A percentile compares a stretch with the other conserved stretches of the same genome.
Evolutionary conservation across 1,139 yeast species (phyloP).

Genomic region (Pichia sp.): DNA sequence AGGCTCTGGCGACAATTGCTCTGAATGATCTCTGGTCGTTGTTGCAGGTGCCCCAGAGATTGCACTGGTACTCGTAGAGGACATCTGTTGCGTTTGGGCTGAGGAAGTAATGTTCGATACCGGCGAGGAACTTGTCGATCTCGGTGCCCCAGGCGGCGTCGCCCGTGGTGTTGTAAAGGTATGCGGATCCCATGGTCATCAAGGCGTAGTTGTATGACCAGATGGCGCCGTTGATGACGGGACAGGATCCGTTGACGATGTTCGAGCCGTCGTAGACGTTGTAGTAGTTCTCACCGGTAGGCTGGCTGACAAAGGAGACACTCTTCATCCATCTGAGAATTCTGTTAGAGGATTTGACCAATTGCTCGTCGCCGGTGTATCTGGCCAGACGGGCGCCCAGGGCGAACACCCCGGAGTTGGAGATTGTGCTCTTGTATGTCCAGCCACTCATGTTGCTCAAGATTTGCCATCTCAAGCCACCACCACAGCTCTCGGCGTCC

Average conservation of each 20-base stretch:
- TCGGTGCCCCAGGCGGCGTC: conserved; percentile 69
- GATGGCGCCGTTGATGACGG: conserved; percentile 52
- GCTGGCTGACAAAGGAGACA: conserved; percentile 49
- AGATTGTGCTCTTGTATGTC: conserved; percentile 83
- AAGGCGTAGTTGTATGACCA: conserved; percentile 95
- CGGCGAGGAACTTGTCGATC: conserved; percentile 47
- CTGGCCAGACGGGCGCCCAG: conserved; percentile 84
- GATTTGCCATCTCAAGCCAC: conserved; percentile 96
- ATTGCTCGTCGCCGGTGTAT: conserved; percentile 63
- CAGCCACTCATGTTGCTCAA: conserved; percentile 93
- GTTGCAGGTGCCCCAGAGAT: conserved; percentile 60
- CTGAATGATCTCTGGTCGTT: conserved; percentile 89
- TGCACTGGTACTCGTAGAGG: conserved; percentile 82
- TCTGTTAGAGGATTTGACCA: conserved; percentile 68
- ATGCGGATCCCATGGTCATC: conserved; percentile 76
- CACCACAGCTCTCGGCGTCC: conserved; percentile 71
- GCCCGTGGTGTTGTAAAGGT: conserved; percentile 67
- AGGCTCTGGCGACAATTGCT: conserved; percentile 71
- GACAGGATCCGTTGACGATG: conserved; percentile 53
- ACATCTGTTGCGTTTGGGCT: conserved; percentile 37
- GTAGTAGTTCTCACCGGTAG: conserved; percentile 33
- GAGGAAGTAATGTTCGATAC: conserved; percentile 51
- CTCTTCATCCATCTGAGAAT: conserved; percentile 80
- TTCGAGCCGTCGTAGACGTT: conserved; percentile 77
- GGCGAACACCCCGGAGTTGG: conserved; percentile 88